A percentile compares a stretch with the other conserved stretches of the same genome.
Conservation (phyloP, 768 basidiomycete genomes). For the Artomyces pyxidatus region DNA sequence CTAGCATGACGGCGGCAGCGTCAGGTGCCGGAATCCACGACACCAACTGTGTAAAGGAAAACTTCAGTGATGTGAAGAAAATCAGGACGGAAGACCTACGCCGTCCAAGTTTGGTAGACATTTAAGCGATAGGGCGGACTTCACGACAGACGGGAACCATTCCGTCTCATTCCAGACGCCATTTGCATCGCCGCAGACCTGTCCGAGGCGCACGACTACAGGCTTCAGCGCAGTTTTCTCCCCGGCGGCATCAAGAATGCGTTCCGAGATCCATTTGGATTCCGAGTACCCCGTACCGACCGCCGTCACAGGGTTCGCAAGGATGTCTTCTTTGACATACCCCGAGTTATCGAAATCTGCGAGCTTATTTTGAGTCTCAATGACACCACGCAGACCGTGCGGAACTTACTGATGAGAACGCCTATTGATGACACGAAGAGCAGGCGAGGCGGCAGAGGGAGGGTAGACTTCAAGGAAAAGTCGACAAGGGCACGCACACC, state of each 20-base stretch:
- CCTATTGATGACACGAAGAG: constrained; percentile 20
- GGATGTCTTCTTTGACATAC: constrained; percentile 11
- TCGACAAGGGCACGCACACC: constrained; percentile 16
- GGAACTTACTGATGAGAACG: constrained; percentile 15
- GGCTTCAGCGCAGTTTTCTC: constrained; percentile 11
- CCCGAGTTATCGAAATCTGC: constrained; percentile 18
- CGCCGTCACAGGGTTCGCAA: constrained; percentile 9
- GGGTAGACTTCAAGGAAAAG: constrained; percentile 15
- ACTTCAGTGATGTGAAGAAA: not conserved
- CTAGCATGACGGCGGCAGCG: constrained; percentile 19
- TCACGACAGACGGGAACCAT: constrained; percentile 20
- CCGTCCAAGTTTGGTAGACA: constrained; percentile 17
- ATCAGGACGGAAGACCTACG: constrained; percentile 3
- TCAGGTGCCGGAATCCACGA: constrained; percentile 21
- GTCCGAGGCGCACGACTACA: constrained; percentile 20
- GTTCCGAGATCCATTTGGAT: constrained; percentile 19
- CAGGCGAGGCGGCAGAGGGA: constrained; percentile 10
- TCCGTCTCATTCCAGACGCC: constrained; percentile 22
- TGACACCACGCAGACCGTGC: not conserved
- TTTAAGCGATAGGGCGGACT: constrained; percentile 14
- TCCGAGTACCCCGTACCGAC: constrained; percentile 19
- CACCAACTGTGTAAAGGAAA: constrained; percentile 5
- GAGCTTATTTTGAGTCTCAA: not conserved
- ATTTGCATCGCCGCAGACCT: constrained; percentile 21
- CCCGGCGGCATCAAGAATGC: constrained; percentile 17